These are phyloP conservation scores for Saccharomyces hybrid DNA, from an alignment of 1,139 yeast genomes.

Conservation along the genomic window DNA sequence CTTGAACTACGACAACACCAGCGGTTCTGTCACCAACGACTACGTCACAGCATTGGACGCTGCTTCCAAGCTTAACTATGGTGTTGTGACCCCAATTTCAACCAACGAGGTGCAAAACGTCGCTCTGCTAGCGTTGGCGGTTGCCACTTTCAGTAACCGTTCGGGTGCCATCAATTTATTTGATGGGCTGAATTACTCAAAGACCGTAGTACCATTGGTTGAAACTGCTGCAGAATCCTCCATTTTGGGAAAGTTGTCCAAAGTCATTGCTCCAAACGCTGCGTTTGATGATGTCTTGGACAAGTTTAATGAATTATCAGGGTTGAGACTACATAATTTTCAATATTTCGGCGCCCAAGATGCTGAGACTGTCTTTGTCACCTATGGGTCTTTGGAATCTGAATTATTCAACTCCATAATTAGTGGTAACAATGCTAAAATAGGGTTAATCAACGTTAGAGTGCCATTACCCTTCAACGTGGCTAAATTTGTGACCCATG, in stretches of 20 bases:
- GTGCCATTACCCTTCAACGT: conserved; percentile 72
- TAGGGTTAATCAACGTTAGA: conserved; percentile 67
- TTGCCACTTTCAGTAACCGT: conserved; percentile 47
- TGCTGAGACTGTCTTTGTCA: conserved; percentile 67
- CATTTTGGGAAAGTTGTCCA: conserved; percentile 11
- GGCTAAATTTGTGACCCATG: conserved; percentile 46
- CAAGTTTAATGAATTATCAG: conserved; percentile 53
- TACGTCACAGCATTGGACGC: conserved; percentile 56
- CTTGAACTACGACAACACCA: conserved; percentile 52
- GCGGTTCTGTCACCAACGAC: conserved; percentile 54
- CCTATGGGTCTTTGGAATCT: conserved; percentile 66
- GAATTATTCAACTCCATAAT: conserved; percentile 46
- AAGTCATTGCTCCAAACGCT: conserved; percentile 37
- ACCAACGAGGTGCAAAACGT: conserved; percentile 61
- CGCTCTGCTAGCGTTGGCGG: conserved; percentile 56
- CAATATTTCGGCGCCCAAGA: conserved; percentile 58
- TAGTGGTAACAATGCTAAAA: conserved; percentile 33
- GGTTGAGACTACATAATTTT: conserved; percentile 24
- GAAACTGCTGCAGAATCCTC: conserved; percentile 31
- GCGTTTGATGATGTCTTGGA: conserved; percentile 54
- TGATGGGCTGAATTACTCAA: conserved; percentile 68
- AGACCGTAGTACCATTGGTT: conserved; percentile 45
- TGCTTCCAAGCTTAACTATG: conserved; percentile 58
- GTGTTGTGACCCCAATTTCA: conserved; percentile 65
- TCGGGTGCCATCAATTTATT: conserved; percentile 13